Conservation (phyloP, 2,329 filamentous ascomycete species). For the Thielaviopsis euricoi region DNA sequence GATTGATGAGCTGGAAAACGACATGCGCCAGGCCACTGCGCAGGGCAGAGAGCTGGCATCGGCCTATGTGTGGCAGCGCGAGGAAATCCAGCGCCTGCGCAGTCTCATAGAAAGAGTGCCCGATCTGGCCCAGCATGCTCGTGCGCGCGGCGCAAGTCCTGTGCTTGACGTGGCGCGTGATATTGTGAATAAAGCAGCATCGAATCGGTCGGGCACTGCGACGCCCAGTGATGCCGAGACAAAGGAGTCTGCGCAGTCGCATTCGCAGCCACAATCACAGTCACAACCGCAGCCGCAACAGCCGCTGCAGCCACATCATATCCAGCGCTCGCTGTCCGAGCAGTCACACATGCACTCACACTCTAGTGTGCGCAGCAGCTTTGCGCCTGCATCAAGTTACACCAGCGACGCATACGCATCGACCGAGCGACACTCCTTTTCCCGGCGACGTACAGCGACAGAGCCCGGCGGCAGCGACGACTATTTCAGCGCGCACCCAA, state of each 20-base stretch:
- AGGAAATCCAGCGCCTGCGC: not conserved
- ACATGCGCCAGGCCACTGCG: not conserved
- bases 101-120: not conserved
- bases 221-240: not conserved
- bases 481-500: no score
- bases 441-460: no score
- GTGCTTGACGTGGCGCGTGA: not conserved
- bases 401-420: not conserved
- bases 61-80: not conserved
- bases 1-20: slow-evolving; percentile 5
- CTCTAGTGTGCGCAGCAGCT: no score
- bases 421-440: not conserved
- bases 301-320: no score
- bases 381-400: not conserved
- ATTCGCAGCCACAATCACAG: no score
- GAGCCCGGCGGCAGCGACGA: no score
- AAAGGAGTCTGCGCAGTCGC: no score
- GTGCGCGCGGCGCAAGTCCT: not conserved
- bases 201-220: not conserved
- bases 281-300: not conserved
- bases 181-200: not conserved
- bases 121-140: not conserved
- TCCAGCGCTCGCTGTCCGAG: not conserved
- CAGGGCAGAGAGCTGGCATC: not conserved
- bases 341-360: not conserved